Base-by-base conservation (phyloP, 768 basidiomycete genomes). In the Podaxis pistillaris region DNA sequence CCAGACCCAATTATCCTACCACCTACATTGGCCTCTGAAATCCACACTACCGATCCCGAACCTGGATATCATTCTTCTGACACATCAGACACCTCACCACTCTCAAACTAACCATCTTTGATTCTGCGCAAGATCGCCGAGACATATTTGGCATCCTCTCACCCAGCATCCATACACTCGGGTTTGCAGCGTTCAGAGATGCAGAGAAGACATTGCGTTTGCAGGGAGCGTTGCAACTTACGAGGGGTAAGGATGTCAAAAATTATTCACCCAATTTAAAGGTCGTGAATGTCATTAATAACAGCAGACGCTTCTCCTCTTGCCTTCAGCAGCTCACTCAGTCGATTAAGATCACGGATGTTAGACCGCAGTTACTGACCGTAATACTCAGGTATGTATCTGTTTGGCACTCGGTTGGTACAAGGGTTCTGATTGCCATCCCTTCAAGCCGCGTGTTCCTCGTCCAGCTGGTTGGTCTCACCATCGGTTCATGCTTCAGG, bases 61-160 rank as follows among this genome's bases (percentile, higher is more conserved):
- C 37, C 19, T 56, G 55, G 55, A 56, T 41, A 56, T 40, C 38
- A 1, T 59, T 59, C 36, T 22, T 59, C 30, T n/a, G 30, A 19
- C 58, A 33, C 3, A 24, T 59, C 13, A 49, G 40, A 50, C 4
- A 26, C 12, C 47, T 59, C 12, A 13, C 30, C n/a, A 59, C 24
- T 2, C 58, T 59, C 7, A 47, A 59, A 36, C 24, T n/a, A 12
- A 51, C 36, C 12, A 47, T 51, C 11, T 59, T 59, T 3, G 36
- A 49, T 22, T 38, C 33, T 0, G 33, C 58, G 0, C 47, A 50
- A 38, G 58, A 59, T 13, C 50, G 58, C 47, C 33, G 38, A 1
- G 58, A 59, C 7, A 37, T 51, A 1, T 59, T 59, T 17, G 36
- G 37, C 17, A 38, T 50, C n/a, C 36, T 58, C 22, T 49, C 47